Evolutionary conservation across 257 asterid genomes (phyloP).

Genomic region (Petunia axillaris): DNA sequence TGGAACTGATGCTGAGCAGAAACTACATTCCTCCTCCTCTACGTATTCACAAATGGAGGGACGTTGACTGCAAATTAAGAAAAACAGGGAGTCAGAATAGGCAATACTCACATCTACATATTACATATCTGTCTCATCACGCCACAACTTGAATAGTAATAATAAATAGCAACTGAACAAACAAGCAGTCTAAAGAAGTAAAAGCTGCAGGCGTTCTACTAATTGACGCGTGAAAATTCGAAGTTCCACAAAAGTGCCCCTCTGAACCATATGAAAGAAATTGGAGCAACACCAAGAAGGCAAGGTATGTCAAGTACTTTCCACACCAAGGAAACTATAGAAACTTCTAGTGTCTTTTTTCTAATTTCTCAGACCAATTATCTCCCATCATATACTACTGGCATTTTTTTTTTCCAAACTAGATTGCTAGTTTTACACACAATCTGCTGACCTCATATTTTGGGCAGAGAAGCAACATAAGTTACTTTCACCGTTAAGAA

Average conservation of each 20-base stretch:
- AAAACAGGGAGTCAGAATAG: slow-evolving; percentile 13
- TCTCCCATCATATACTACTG: too few species aligned
- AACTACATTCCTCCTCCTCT: slow-evolving; percentile 62
- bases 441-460: too few species aligned
- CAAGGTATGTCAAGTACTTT: too few species aligned
- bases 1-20: slow-evolving; percentile 75
- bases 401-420: too few species aligned
- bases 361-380: too few species aligned
- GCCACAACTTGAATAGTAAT: neutral
- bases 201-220: neutral
- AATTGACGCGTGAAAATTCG: neutral
- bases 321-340: too few species aligned
- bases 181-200: neutral
- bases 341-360: too few species aligned
- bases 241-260: neutral
- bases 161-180: neutral
- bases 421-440: too few species aligned
- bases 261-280: too few species aligned
- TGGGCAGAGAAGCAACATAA: too few species aligned
- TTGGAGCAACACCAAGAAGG: too few species aligned
- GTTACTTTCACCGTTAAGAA: neutral
- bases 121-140: neutral
- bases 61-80: slow-evolving; percentile 35
- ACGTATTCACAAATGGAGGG: slow-evolving; percentile 36
- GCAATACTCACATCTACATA: neutral